phyloP scores from a whole-genome alignment of 108 stramenopile genomes.

The Skeletonema marinoi region DNA sequence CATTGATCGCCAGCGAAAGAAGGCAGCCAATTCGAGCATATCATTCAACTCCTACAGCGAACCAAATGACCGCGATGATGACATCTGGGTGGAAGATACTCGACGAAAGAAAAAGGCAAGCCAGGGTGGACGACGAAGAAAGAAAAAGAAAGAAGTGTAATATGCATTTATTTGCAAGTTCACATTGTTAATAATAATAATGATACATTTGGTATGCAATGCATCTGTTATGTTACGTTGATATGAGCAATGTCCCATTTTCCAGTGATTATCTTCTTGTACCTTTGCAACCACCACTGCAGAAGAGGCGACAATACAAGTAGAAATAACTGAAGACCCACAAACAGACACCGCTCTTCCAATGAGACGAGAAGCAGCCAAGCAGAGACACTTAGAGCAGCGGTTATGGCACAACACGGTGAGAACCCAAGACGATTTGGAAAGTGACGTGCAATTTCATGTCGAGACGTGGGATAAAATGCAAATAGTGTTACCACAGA shows the following conservation, averaged over 20 bases:
- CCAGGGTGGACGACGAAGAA: neutral
- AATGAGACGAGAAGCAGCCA: slow-evolving; percentile 21
- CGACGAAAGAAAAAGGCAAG: neutral
- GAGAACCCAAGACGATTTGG: slow-evolving; percentile 25
- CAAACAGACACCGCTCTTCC: slow-evolving; percentile 43
- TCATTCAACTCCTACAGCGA: neutral
- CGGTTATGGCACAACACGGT: slow-evolving; percentile 24
- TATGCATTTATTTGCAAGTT: slow-evolving; percentile 10
- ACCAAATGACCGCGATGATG: neutral
- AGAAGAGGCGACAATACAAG: slow-evolving; percentile 53
- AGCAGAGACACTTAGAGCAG: slow-evolving; percentile 13
- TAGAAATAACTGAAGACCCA: slow-evolving; percentile 24
- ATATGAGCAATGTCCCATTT: slow-evolving; percentile 75
- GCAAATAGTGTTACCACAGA: slow-evolving; percentile 69
- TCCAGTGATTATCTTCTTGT: slow-evolving; percentile 55
- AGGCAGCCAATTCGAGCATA: neutral
- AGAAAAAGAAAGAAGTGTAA: neutral
- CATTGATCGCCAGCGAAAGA: slow-evolving; percentile 29
- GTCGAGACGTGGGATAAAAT: slow-evolving; percentile 68
- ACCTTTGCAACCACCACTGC: slow-evolving; percentile 48
- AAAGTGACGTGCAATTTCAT: slow-evolving; percentile 42
- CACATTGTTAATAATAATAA: neutral
- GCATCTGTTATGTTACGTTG: neutral
- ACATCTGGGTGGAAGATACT: neutral
- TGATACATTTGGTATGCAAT: neutral